Base-by-base conservation (phyloP, 805 yeast species). In the Cyberlindnera meyerae region DNA sequence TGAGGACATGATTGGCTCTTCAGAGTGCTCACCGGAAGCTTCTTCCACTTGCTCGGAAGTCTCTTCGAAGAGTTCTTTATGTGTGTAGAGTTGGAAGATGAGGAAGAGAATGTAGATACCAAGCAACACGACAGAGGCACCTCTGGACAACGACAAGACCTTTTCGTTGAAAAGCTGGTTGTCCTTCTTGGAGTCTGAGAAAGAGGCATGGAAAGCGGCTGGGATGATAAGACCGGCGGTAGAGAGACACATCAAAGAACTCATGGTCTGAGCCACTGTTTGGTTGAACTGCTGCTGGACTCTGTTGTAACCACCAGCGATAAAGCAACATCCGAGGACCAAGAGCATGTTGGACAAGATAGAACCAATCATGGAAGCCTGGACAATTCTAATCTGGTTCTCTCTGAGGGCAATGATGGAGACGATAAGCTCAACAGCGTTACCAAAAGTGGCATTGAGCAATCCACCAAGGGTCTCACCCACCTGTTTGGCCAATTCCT, bases 201-300 rank as follows among this genome's bases (percentile, higher is more conserved):
- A 62, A 6, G 89, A 72, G 6, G 95, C 86, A 52, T 84, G 87
- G 73, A 90, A 93, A 0, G 97, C 97, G 4, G 98, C 97, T 3
- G 98, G 98, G 36, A 93, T 79, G 55, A 93, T 63, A 51, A 93
- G 70, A 2, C 96, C 89, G 26, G 93, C 82, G 32, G 93, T 80
- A 3, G 96, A 85, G 39, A 93, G 77, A 2, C 95, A 95, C 77
- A 93, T 75, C 47, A 93, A 70, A 1, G 97, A 88, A 24, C 88
- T 76, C 98, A 93, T 93, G 7, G 97, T 89, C 63, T 93, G 97
- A 5, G 98, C 98, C 7, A 89, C 97, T 1, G 97, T 90, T 62
- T 85, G 95, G 66, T 88, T 88, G 66, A 93, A 93, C 1, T 72
- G 72, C 61, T 93, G 97, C 59, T 84, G 93, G 25, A 81, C 70